These are phyloP conservation scores for Solanum pennellii DNA, from an alignment of 257 asterid genomes.

Conservation along the genomic window DNA sequence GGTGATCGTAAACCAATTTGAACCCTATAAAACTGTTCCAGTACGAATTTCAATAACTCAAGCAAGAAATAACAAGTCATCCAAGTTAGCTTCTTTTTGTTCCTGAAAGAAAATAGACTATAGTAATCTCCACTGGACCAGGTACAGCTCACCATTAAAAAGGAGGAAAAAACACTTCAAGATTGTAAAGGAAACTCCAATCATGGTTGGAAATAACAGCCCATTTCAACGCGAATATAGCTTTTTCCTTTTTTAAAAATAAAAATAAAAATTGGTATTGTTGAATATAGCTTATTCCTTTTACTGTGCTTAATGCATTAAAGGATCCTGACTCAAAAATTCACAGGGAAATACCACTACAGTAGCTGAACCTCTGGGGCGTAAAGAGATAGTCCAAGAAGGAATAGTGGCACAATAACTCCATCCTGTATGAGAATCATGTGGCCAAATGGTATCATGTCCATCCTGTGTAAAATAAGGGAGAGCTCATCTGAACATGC, in stretches of 20 bases:
- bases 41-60: not conserved
- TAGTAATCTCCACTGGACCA: not conserved
- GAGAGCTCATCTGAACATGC: not conserved
- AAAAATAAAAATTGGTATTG: not conserved
- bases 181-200: not conserved
- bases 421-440: slow-evolving; percentile 58
- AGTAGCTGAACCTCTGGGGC: slow-evolving; percentile 40
- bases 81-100: not conserved
- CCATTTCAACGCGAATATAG: not conserved
- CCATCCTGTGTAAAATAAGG: slow-evolving; percentile 42
- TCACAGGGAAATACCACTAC: slow-evolving; percentile 37
- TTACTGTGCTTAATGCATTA: not conserved
- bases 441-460: slow-evolving; percentile 52
- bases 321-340: not conserved
- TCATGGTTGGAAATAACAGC: not conserved
- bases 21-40: slow-evolving; percentile 70
- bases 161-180: not conserved
- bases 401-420: slow-evolving; percentile 66
- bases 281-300: not conserved
- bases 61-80: not conserved
- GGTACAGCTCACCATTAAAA: not conserved
- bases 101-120: not conserved
- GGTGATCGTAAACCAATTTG: slow-evolving; percentile 72
- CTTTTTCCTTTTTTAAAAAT: not conserved
- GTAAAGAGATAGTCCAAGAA: slow-evolving; percentile 47